Evolutionary conservation across 2,329 filamentous ascomycete genomes (phyloP).

Genomic region (Cercospora zeina): DNA sequence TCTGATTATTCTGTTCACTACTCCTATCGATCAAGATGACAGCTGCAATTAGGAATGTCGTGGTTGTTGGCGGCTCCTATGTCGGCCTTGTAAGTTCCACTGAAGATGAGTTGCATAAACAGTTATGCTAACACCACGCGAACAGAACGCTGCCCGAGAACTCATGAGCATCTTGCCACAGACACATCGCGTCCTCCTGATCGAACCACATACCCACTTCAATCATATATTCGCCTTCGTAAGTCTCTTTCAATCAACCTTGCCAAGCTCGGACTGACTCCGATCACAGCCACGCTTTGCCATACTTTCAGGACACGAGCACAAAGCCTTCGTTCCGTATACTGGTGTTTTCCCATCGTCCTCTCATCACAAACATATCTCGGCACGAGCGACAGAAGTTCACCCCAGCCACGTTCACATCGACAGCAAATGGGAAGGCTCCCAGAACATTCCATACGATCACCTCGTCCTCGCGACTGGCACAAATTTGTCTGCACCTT

Average conservation of each 20-base stretch:
- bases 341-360: conserved; percentile 22
- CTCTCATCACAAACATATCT: conserved; percentile 21
- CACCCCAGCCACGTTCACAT: conserved; percentile 24
- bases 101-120: no score
- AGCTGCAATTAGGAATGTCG: conserved; percentile 25
- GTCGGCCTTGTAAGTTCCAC: conserved; percentile 24
- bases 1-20: background rate
- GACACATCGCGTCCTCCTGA: conserved; percentile 26
- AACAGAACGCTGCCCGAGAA: conserved; percentile 24
- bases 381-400: conserved; percentile 25
- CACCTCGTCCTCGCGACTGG: conserved; percentile 31
- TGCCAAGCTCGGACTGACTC: background rate
- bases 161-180: conserved; percentile 26
- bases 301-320: conserved; percentile 28
- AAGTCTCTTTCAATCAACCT: background rate
- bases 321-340: conserved; percentile 31
- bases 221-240: conserved; percentile 32
- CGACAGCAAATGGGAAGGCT: conserved; percentile 24
- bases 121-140: background rate
- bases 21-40: conserved; percentile 8
- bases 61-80: conserved; percentile 30
- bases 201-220: conserved; percentile 30
- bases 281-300: conserved; percentile 26
- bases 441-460: conserved; percentile 25
- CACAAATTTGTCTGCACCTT: conserved; percentile 24